A percentile compares a stretch with the other conserved stretches of the same genome.
phyloP scores from a whole-genome alignment of 305 asterid species.

The Fraxinus greggii region DNA sequence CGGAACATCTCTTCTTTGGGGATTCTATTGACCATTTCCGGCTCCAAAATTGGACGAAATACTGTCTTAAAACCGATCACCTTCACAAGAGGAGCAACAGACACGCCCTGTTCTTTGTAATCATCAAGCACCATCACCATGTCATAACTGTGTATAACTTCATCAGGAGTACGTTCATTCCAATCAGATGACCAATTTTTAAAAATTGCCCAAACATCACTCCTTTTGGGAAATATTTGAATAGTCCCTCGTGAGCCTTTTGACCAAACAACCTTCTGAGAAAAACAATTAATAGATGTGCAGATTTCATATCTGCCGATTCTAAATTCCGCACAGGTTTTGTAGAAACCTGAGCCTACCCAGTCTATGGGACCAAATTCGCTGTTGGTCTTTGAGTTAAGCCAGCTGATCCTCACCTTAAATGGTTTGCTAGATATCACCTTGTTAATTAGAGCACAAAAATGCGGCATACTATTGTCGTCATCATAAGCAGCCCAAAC shows the following conservation, averaged over 20 bases:
- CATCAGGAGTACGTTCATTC: constrained; percentile 40
- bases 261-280: constrained; percentile 33
- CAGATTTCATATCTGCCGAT: constrained; percentile 28
- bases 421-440: constrained; percentile 31
- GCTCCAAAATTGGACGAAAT: constrained; percentile 28
- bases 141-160: constrained; percentile 41
- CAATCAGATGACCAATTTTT: constrained; percentile 44
- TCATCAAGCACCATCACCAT: constrained; percentile 43
- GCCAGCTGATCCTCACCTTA: constrained; percentile 38
- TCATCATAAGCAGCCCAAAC: constrained; percentile 35
- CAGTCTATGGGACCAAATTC: constrained; percentile 33
- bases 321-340: constrained; percentile 42
- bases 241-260: constrained; percentile 30
- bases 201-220: constrained; percentile 45
- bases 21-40: constrained; percentile 22
- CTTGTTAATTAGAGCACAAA: constrained; percentile 28
- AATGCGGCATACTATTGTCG: constrained; percentile 36
- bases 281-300: constrained; percentile 27
- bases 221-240: constrained; percentile 35
- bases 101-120: constrained; percentile 35
- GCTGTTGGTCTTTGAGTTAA: constrained; percentile 31
- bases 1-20: constrained; percentile 39
- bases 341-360: constrained; percentile 34
- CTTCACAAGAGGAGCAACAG: constrained; percentile 35
- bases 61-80: constrained; percentile 43